Evolutionary conservation across 2,329 filamentous ascomycete genomes (phyloP).

Genomic region (Diaporthe sp.): DNA sequence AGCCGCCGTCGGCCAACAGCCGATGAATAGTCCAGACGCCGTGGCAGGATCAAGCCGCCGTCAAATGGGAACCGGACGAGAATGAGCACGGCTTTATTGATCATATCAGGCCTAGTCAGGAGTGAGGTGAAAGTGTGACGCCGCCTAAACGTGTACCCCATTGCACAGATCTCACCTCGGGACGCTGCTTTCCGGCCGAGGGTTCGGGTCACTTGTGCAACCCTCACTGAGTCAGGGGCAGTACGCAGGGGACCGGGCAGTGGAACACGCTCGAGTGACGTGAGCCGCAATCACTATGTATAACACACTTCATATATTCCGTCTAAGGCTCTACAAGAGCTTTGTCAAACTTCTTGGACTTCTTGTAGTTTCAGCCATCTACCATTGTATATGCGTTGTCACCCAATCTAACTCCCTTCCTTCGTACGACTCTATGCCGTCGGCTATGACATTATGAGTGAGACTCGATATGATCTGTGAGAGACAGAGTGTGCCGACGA

Average conservation of each 20-base stretch:
- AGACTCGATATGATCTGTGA: neutral
- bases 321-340: neutral
- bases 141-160: neutral
- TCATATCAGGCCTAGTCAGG: neutral
- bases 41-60: neutral
- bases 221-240: neutral
- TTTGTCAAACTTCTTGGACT: constrained; percentile 2
- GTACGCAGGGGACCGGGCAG: neutral
- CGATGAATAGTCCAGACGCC: neutral
- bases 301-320: neutral
- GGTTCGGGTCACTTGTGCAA: constrained; percentile 6
- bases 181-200: neutral
- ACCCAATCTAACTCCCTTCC: neutral
- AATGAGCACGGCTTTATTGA: neutral
- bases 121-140: neutral
- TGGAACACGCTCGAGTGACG: neutral
- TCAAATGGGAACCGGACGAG: neutral
- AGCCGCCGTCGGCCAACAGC: constrained; percentile 5
- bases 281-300: neutral
- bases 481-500: too few relatives aligned
- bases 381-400: neutral
- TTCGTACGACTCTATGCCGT: neutral
- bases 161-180: neutral
- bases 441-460: neutral
- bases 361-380: neutral